Base-by-base conservation (phyloP, 768 basidiomycete genomes). In the Auricularia cornea region DNA sequence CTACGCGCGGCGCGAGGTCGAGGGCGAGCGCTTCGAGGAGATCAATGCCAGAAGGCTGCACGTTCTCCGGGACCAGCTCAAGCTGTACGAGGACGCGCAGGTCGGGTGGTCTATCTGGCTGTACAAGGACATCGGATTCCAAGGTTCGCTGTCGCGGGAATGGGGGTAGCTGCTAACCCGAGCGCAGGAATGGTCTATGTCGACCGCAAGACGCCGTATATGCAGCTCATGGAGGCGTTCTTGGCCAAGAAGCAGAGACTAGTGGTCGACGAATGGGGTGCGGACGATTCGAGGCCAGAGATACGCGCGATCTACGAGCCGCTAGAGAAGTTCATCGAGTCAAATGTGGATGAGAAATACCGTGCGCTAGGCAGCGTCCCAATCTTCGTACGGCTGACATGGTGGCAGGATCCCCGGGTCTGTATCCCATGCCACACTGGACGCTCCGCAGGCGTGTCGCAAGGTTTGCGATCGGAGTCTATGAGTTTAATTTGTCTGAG, bases 231-330 rank as follows among this genome's bases (percentile, higher is more conserved):
- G 64, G 65, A 71, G 63, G 69, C 72, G 0, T 76, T 76, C 71
- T 66, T 78, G 18, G 69, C 68, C 35, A 77, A 77, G 68, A 79
- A 79, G 70, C 77, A 77, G 67, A 65, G 69, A 32, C 72, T 79
- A 18, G 77, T 76, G 10, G 70, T 72, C 12, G 78, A 79, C 63
- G 73, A 71, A 18, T 78, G 78, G 77, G 77, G 76, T 23, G 68
- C 71, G 3, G 77, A 79, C 65, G 70, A 71, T 51, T 66, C 62
- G 12, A 59, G 68, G 54, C 54, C 54, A 28, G 54, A 57, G 29
- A 57, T 57, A 20, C 54, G 54, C 28, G 54, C 54, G 11, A 57
- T 57, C 26, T 57, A 57, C 54, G 66, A 74, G 26, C 73, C 74
- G 10, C 60, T 75, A 41, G 67, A 70, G 59, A 64, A 74, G 28